phyloP scores from a whole-genome alignment of 805 yeast genomes.

The Hyphopichia homilentoma region DNA sequence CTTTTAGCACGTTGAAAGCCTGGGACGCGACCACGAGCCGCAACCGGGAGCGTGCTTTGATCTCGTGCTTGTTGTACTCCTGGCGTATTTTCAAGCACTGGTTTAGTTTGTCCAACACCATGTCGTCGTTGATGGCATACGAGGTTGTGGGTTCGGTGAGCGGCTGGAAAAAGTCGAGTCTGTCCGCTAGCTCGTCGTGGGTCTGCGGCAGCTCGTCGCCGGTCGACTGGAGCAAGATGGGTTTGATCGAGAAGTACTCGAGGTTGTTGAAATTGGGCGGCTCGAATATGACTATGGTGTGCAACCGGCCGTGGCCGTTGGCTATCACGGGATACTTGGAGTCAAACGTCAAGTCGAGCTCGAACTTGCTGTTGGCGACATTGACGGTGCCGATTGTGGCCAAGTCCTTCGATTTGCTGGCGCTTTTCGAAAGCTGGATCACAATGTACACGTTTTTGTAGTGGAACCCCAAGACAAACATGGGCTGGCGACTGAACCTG shows the following conservation, averaged over 20 bases:
- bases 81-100: slow-evolving; percentile 18
- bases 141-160: slow-evolving; percentile 5
- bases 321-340: slow-evolving; percentile 9
- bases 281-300: slow-evolving; percentile 41
- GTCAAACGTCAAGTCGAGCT: too few species aligned
- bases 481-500: slow-evolving; percentile 3
- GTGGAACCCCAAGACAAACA: slow-evolving; percentile 22
- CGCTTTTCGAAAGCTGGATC: slow-evolving; percentile 8
- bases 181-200: background rate
- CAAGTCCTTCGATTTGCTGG: slow-evolving; percentile 9
- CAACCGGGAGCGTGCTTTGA: slow-evolving; percentile 1
- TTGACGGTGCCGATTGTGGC: slow-evolving; percentile 14
- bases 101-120: slow-evolving; percentile 31
- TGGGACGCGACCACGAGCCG: slow-evolving; percentile 1
- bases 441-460: slow-evolving; percentile 18
- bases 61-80: slow-evolving; percentile 1
- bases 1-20: slow-evolving; percentile 8
- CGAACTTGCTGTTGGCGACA: slow-evolving; percentile 38
- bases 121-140: slow-evolving; percentile 24
- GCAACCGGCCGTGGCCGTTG: slow-evolving; percentile 1
- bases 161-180: background rate
- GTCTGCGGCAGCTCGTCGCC: slow-evolving; percentile 7
- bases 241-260: slow-evolving; percentile 75
- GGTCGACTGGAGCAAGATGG: slow-evolving; percentile 61
- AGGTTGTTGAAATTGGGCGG: slow-evolving; percentile 69